Percentiles rank a stretch among this genome's conserved stretches.
These are phyloP conservation scores for Phyllosticta citriasiana DNA, from an alignment of 2,329 filamentous ascomycete genomes.

Conservation along the genomic window DNA sequence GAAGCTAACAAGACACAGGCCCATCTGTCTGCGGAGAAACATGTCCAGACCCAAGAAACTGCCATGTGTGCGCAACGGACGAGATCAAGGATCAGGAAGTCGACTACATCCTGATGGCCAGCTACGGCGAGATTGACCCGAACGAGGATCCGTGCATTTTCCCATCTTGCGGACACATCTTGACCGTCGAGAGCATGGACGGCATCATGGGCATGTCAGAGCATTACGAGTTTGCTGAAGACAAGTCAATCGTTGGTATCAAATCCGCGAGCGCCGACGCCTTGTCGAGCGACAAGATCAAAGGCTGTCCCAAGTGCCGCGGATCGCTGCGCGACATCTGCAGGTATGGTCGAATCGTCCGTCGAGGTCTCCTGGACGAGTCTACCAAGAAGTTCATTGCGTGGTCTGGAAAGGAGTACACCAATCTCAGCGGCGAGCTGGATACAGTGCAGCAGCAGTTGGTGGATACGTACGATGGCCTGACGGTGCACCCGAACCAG, in stretches of 20 bases:
- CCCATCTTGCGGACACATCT: constrained; percentile 53
- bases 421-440: too few relatives aligned
- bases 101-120: constrained; percentile 46
- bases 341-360: constrained; percentile 53
- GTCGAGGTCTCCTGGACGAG: constrained; percentile 51
- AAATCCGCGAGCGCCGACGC: constrained; percentile 13
- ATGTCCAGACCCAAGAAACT: constrained; percentile 45
- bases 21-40: constrained; percentile 55
- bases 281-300: constrained; percentile 31
- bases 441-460: too few relatives aligned
- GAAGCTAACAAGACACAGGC: neutral
- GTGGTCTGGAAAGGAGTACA: constrained; percentile 27
- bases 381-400: constrained; percentile 55
- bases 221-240: constrained; percentile 37
- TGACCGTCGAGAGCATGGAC: constrained; percentile 52
- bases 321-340: constrained; percentile 46
- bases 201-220: constrained; percentile 45
- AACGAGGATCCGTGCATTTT: constrained; percentile 53
- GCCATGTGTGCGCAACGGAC: constrained; percentile 44
- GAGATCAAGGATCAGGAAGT: constrained; percentile 35
- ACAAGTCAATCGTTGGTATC: constrained; percentile 26
- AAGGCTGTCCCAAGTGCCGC: constrained; percentile 52
- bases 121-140: constrained; percentile 49
- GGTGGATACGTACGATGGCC: too few relatives aligned
- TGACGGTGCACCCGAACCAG: too few relatives aligned